Percentiles rank a stretch among this genome's conserved stretches.
phyloP scores from a whole-genome alignment of 192 early-diverging fungal genomes.

The Entophlyctis helioformis region DNA sequence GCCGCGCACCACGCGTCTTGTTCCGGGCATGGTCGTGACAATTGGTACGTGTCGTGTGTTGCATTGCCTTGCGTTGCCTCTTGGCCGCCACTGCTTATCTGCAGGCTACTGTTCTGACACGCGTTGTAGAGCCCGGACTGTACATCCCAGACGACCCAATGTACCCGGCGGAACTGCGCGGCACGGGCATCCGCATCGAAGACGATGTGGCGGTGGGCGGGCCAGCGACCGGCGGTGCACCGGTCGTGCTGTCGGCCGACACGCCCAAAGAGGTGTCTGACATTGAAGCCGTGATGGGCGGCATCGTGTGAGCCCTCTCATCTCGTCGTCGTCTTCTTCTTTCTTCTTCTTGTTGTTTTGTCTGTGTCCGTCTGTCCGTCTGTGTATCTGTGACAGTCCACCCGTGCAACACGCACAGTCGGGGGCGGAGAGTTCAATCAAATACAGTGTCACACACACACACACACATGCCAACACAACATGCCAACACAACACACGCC shows the following conservation, averaged over 20 bases:
- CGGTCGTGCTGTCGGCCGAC: slow-evolving; percentile 55
- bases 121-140: slow-evolving; percentile 65
- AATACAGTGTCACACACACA: too few relatives aligned
- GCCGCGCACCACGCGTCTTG: slow-evolving; percentile 55
- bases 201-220: slow-evolving; percentile 83
- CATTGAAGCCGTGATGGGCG: slow-evolving; percentile 23
- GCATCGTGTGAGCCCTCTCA: too few relatives aligned
- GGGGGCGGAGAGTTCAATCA: too few relatives aligned
- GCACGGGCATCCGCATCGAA: slow-evolving; percentile 90
- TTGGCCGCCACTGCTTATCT: neutral
- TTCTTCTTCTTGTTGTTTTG: too few relatives aligned
- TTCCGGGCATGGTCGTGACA: slow-evolving; percentile 80
- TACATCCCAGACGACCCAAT: slow-evolving; percentile 64
- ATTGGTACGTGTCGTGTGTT: slow-evolving; percentile 37
- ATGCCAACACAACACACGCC: too few relatives aligned
- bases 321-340: too few relatives aligned
- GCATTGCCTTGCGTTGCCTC: neutral
- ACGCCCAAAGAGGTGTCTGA: slow-evolving; percentile 83
- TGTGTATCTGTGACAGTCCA: too few relatives aligned
- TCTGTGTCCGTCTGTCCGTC: too few relatives aligned
- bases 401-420: too few relatives aligned
- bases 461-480: too few relatives aligned
- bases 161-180: slow-evolving; percentile 72
- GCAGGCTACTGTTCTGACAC: slow-evolving; percentile 1
- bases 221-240: slow-evolving; percentile 24